These are phyloP conservation scores for Cadophora sp. DNA, from an alignment of 2,329 filamentous ascomycete species.

Conservation along the genomic window DNA sequence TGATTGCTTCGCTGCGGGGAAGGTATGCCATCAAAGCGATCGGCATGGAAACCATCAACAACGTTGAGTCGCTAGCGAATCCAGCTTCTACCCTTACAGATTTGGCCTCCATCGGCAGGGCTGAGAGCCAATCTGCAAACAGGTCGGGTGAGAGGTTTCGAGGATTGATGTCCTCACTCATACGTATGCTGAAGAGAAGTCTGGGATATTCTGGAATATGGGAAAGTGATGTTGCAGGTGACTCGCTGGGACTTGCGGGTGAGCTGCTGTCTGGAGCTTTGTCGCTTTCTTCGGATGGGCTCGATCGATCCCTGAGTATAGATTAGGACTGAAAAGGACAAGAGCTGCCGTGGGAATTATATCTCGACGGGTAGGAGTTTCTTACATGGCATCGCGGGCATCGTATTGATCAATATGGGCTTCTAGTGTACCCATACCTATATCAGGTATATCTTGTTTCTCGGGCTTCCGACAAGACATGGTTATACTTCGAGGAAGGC, in stretches of 20 bases:
- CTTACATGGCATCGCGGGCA: too few relatives aligned
- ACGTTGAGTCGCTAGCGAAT: conserved; percentile 30
- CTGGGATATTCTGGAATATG: conserved; percentile 27
- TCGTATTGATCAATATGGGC: too few relatives aligned
- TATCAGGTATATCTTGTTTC: too few relatives aligned
- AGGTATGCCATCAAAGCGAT: conserved; percentile 23
- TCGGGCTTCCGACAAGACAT: too few relatives aligned
- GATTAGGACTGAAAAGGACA: too few relatives aligned
- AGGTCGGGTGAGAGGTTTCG: conserved; percentile 25
- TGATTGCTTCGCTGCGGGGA: conserved; percentile 22
- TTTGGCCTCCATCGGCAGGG: conserved; percentile 21
- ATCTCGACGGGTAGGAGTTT: too few relatives aligned
- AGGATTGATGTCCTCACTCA: conserved; percentile 26
- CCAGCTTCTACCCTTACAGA: conserved; percentile 31
- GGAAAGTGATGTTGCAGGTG: background rate
- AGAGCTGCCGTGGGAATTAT: too few relatives aligned
- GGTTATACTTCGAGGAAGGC: too few relatives aligned
- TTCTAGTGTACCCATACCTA: too few relatives aligned
- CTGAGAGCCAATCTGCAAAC: conserved; percentile 27
- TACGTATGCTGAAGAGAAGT: conserved; percentile 30
- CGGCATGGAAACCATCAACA: conserved; percentile 30
- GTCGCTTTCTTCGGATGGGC: too few relatives aligned
- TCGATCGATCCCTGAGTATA: too few relatives aligned
- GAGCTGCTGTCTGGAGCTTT: too few relatives aligned
- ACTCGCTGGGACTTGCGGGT: background rate